These are phyloP conservation scores for Withania somnifera DNA, from an alignment of 305 asterid species.

Conservation along the genomic window DNA sequence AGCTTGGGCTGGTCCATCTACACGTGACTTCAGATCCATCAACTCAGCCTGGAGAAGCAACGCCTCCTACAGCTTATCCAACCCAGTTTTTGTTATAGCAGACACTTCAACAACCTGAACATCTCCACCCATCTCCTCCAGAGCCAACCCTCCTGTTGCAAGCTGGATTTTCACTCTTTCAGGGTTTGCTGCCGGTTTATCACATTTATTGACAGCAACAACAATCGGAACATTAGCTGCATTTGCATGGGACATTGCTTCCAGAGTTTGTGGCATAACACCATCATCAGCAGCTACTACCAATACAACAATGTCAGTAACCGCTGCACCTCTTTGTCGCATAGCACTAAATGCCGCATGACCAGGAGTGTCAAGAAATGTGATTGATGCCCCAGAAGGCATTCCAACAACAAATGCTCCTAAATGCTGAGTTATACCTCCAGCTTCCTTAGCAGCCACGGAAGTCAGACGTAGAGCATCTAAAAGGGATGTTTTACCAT, in stretches of 20 bases:
- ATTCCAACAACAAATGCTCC: slow-evolving; percentile 95
- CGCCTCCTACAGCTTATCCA: slow-evolving; percentile 85
- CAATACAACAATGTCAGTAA: slow-evolving; percentile 85
- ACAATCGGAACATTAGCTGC: slow-evolving; percentile 75
- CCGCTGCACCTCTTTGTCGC: slow-evolving; percentile 98
- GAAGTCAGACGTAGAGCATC: slow-evolving; percentile 90
- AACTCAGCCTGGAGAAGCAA: slow-evolving; percentile 90
- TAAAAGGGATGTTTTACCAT: slow-evolving; percentile 88
- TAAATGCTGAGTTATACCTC: slow-evolving; percentile 95
- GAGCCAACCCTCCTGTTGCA: slow-evolving; percentile 63
- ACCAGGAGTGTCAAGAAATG: slow-evolving; percentile 98
- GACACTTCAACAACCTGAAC: slow-evolving; percentile 97
- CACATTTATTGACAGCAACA: slow-evolving; percentile 92
- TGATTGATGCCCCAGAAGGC: slow-evolving; percentile 85
- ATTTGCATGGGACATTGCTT: slow-evolving; percentile 88
- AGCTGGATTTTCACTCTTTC: slow-evolving; percentile 81
- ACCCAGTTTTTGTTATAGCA: slow-evolving; percentile 54
- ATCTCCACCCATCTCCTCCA: slow-evolving; percentile 98
- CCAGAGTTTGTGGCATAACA: slow-evolving; percentile 95
- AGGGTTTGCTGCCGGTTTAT: slow-evolving; percentile 72
- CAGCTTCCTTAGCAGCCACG: slow-evolving; percentile 95
- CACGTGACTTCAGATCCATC: slow-evolving; percentile 83
- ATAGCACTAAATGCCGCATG: slow-evolving; percentile 98
- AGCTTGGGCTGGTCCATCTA: slow-evolving; percentile 94
- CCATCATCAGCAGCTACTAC: slow-evolving; percentile 99